Evolutionary conservation across 257 asterid genomes (phyloP).

Genomic region (Salvia miltiorrhiza): DNA sequence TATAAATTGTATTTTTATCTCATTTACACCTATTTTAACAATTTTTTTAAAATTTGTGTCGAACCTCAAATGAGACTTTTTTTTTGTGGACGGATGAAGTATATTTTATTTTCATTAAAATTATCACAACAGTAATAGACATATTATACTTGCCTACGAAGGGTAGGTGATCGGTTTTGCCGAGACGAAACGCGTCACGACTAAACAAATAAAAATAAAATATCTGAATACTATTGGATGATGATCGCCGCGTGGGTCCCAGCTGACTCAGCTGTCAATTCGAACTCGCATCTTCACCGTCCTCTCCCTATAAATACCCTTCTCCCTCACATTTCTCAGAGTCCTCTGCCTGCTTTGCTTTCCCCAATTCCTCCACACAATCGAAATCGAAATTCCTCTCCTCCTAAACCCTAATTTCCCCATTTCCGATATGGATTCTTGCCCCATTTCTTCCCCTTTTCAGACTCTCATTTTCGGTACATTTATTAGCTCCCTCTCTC

Average conservation of each 20-base stretch:
- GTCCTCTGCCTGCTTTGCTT: constrained; percentile 6
- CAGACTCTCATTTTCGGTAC: constrained; percentile 46
- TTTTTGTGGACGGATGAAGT: too few relatives aligned
- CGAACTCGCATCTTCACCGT: constrained; percentile 10
- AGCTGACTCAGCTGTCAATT: constrained; percentile 34
- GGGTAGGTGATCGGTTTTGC: too few relatives aligned
- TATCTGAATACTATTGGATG: neutral
- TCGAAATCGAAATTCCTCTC: neutral
- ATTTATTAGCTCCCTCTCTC: neutral
- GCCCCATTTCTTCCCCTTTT: constrained; percentile 28
- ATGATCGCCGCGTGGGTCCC: too few relatives aligned
- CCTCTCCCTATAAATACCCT: constrained; percentile 30
- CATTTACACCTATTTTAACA: too few relatives aligned
- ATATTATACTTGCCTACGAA: too few relatives aligned
- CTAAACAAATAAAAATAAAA: too few relatives aligned
- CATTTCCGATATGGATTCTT: constrained; percentile 30
- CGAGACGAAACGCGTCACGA: too few relatives aligned
- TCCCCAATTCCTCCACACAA: neutral
- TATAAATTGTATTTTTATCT: too few relatives aligned
- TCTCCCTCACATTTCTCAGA: neutral
- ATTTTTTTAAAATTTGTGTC: too few relatives aligned
- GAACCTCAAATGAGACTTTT: too few relatives aligned
- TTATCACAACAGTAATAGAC: too few relatives aligned
- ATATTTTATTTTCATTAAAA: too few relatives aligned
- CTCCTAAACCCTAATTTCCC: neutral